These are phyloP conservation scores for Chlorella sp. DNA, from an alignment of 139 green algal genomes.

Conservation along the genomic window DNA sequence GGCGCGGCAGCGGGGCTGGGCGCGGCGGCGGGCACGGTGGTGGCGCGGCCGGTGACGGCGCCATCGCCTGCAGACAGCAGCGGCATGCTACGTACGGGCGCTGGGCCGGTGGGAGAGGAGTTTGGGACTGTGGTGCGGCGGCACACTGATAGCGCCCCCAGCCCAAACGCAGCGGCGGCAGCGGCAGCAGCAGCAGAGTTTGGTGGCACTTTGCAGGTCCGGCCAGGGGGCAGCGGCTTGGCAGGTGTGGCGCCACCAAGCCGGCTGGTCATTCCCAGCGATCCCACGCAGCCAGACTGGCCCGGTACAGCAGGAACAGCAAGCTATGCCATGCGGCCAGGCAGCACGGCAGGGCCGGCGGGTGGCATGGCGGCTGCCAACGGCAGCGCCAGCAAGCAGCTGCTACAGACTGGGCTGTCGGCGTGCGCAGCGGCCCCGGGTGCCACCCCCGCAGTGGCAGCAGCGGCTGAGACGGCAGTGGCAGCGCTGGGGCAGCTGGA, in stretches of 20 bases:
- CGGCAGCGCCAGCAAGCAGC: background rate
- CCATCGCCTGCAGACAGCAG: background rate
- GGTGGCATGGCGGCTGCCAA: background rate
- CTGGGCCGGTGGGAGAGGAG: background rate
- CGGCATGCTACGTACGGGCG: background rate
- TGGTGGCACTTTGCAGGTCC: slow-evolving; percentile 2
- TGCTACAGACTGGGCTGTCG: slow-evolving; percentile 11
- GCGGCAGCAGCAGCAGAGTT: background rate
- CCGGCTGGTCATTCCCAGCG: background rate
- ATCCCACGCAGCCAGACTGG: background rate
- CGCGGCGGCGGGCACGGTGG: background rate
- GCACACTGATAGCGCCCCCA: background rate
- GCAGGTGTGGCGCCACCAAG: background rate
- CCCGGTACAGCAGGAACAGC: background rate
- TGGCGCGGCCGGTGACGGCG: background rate
- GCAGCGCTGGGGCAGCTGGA: slow-evolving; percentile 39
- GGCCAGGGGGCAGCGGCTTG: background rate
- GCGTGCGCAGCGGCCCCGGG: background rate
- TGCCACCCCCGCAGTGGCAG: background rate
- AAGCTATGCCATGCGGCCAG: background rate
- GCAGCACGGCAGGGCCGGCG: slow-evolving; percentile 2
- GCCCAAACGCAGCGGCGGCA: background rate
- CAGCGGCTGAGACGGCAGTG: slow-evolving; percentile 26
- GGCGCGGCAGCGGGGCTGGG: background rate
- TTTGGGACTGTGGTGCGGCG: background rate